Evolutionary conservation across 345 rosid genomes (phyloP), one percentile per base, ranked within the genome.

Genomic region (Isatis tinctoria): DNA sequence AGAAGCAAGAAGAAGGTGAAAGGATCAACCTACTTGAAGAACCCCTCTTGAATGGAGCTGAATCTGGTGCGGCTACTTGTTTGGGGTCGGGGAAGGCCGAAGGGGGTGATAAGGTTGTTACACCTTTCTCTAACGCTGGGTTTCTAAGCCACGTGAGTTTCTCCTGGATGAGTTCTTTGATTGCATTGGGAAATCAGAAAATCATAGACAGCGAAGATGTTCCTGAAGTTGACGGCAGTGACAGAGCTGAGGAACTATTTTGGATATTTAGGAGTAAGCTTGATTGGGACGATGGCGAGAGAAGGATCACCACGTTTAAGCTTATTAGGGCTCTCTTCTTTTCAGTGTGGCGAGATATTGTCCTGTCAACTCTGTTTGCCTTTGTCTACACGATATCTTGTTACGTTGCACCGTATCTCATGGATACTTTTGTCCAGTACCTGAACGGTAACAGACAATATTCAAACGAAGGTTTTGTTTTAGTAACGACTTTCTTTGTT

Each of bases 371-470:
- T 75, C 37, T 84, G 45, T 57, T 82, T 10, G 79, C 75, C 16
- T 51, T 84, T 62, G 0, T 52, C 10, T 54, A 78, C 70, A 77
- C 82, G 0, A 0, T 78, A 8, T 80, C 87, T 67, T 72, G 79
- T 13, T 84, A 84, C n/a, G 83, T 82, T 39, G 85, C 83, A 5
- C 87, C 87, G 0, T 82, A 68, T 44, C 85, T 84, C 65, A 84
- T 84, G 54, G 82, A 81, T 56, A 67, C 83, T 44, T 87, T 91
- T 8, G 89, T 88, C 51, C 83, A 84, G 60, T 85, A 80, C 68
- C 73, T 85, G 14, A 78, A 75, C 11, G 85, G 81, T 18, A 63
- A 30, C n/a, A 63, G 61, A 39, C 79, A 68, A 11, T 82, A 79
- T 53, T n/a, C 74, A 33, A 30, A 78, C 35, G 90, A 86, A 65